Evolutionary conservation across 2,329 filamentous ascomycete species (phyloP).

Genomic region (Aspergillus udagawae): DNA sequence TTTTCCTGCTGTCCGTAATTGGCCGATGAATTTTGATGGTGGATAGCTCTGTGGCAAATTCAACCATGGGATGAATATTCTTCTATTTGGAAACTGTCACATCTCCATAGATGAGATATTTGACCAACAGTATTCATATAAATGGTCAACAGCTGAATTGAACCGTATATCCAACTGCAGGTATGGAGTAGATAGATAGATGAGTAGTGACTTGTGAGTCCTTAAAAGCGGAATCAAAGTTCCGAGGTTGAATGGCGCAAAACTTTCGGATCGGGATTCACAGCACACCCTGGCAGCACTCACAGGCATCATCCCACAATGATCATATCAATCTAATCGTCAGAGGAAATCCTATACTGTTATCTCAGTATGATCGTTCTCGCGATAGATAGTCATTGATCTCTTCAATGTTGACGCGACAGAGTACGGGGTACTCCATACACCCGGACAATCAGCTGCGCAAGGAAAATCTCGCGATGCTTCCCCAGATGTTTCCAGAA

Average conservation of each 20-base stretch:
- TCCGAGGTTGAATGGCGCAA: conserved; percentile 19
- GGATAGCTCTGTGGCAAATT: background rate
- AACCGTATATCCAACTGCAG: too few species aligned
- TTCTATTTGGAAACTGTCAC: background rate
- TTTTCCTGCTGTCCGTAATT: background rate
- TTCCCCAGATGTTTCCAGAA: background rate
- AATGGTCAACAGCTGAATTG: background rate
- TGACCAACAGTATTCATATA: background rate
- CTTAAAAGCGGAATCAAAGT: conserved; percentile 15
- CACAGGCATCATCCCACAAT: background rate
- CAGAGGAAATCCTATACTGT: background rate
- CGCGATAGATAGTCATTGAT: background rate
- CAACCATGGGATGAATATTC: background rate
- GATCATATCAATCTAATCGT: background rate
- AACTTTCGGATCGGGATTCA: conserved; percentile 16
- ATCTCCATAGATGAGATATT: background rate
- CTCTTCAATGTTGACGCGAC: background rate
- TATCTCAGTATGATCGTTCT: background rate
- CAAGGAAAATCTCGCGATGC: background rate
- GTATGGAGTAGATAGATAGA: too few species aligned
- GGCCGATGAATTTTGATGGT: too few species aligned
- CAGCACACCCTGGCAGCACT: background rate
- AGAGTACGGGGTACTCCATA: background rate
- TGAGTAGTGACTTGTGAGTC: background rate
- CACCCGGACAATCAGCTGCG: too few species aligned